A percentile compares a stretch with the other conserved stretches of the same genome.
Conservation (phyloP, 2,329 filamentous ascomycete genomes). For the Penicillium palitans region DNA sequence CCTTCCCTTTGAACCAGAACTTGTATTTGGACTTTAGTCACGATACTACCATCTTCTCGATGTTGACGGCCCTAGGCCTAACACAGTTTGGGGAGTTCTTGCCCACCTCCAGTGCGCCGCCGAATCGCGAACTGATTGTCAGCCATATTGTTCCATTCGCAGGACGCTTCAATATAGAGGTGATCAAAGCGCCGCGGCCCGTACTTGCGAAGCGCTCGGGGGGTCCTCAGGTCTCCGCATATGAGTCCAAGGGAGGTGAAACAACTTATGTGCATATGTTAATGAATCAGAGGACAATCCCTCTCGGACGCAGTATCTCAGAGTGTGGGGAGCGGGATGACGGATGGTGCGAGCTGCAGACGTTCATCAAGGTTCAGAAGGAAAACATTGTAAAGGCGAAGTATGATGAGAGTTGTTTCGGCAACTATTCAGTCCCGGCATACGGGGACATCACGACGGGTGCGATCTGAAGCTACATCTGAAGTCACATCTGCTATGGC, state of each 20-base stretch:
- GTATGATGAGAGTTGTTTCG: conserved; percentile 68
- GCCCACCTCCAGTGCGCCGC: conserved; percentile 50
- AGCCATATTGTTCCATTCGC: conserved; percentile 71
- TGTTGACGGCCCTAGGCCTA: conserved; percentile 71
- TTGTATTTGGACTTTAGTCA: conserved; percentile 78
- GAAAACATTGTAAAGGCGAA: conserved; percentile 58
- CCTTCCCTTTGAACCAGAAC: conserved; percentile 71
- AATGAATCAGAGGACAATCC: conserved; percentile 71
- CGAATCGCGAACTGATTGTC: conserved; percentile 63
- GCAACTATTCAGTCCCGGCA: conserved; percentile 27
- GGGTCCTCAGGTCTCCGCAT: not conserved
- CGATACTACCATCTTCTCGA: conserved; percentile 70
- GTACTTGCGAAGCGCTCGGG: conserved; percentile 56
- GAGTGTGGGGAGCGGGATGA: conserved; percentile 67
- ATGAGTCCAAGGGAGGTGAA: conserved; percentile 48
- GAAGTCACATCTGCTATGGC: not conserved
- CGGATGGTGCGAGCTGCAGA: conserved; percentile 73
- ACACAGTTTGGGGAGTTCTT: conserved; percentile 65
- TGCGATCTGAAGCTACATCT: not conserved
- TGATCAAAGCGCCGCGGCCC: conserved; percentile 67
- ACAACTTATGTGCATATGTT: conserved; percentile 74
- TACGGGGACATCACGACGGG: not conserved
- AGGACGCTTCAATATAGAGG: conserved; percentile 70
- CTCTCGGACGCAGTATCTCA: conserved; percentile 64
- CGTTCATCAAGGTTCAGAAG: conserved; percentile 65